Evolutionary conservation across 768 basidiomycete species (phyloP).

Genomic region (Kondoa subrosea): DNA sequence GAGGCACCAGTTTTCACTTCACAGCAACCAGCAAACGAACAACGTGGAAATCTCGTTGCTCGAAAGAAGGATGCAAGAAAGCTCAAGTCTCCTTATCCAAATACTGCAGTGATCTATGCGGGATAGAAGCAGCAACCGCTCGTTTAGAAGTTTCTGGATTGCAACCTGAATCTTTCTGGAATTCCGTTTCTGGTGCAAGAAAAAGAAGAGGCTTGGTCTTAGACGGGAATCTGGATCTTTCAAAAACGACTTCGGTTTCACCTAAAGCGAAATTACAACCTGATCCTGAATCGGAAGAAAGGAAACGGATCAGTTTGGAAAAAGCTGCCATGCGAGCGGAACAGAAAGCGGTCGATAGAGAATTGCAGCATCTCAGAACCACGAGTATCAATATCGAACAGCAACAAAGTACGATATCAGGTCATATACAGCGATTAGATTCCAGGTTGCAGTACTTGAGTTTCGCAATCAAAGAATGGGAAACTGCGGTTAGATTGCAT

Average conservation of each 20-base stretch:
- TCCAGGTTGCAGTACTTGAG: constrained; percentile 15
- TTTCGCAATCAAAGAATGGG: constrained; percentile 21
- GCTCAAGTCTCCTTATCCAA: constrained; percentile 70
- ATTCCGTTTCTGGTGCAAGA: constrained; percentile 50
- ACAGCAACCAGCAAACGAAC: constrained; percentile 22
- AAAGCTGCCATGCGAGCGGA: neutral
- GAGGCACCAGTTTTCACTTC: constrained; percentile 36
- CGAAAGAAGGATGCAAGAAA: constrained; percentile 46
- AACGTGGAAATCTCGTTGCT: constrained; percentile 35
- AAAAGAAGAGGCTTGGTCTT: constrained; percentile 47
- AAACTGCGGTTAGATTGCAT: constrained; percentile 21
- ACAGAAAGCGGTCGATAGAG: neutral
- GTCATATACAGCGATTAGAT: constrained; percentile 13
- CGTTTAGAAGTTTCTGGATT: constrained; percentile 48
- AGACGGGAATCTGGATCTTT: neutral
- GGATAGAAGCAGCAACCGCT: constrained; percentile 38
- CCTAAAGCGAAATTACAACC: neutral
- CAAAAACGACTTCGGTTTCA: neutral
- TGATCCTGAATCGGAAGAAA: neutral
- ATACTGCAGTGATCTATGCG: constrained; percentile 80
- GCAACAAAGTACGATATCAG: neutral
- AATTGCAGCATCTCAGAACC: neutral
- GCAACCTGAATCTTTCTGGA: constrained; percentile 43
- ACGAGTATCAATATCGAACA: neutral
- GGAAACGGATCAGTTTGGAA: neutral